A percentile compares a stretch with the other conserved stretches of the same genome.
Evolutionary conservation across 208 protist genomes (phyloP).

Genomic region (Phytomonas sp.): DNA sequence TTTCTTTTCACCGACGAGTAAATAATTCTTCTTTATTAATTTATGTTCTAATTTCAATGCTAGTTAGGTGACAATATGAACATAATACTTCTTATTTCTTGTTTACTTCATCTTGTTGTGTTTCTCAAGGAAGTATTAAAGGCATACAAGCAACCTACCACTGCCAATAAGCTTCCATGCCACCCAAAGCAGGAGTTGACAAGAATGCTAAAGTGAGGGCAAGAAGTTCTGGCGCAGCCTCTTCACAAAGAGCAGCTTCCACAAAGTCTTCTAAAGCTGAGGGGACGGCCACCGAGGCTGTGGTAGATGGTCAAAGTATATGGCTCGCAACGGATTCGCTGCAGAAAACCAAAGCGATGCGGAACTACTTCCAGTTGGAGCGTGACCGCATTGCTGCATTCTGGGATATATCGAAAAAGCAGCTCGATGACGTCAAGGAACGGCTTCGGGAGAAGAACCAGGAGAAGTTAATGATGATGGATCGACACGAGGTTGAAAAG

Average conservation of each 20-base stretch:
- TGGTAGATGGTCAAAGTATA: slow-evolving; percentile 55
- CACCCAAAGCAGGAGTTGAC: neutral
- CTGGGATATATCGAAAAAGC: slow-evolving; percentile 93
- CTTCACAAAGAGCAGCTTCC: slow-evolving; percentile 13
- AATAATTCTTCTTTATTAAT: slow-evolving; percentile 1
- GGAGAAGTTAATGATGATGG: slow-evolving; percentile 89
- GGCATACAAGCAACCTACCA: neutral
- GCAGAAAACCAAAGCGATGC: slow-evolving; percentile 90
- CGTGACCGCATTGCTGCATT: slow-evolving; percentile 94
- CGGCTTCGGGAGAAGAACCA: slow-evolving; percentile 84
- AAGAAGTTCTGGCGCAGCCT: neutral
- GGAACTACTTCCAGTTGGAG: slow-evolving; percentile 97
- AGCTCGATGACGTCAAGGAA: slow-evolving; percentile 83
- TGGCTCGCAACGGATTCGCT: slow-evolving; percentile 89
- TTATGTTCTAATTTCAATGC: neutral
- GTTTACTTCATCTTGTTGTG: neutral
- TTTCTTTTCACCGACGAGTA: neutral
- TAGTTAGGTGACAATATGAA: neutral
- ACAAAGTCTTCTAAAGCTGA: slow-evolving; percentile 12
- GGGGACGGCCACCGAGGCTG: slow-evolving; percentile 6
- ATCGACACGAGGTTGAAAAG: slow-evolving; percentile 93
- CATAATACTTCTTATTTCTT: neutral
- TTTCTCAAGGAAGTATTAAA: neutral
- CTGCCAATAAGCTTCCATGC: neutral
- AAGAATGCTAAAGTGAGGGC: slow-evolving; percentile 7